Evolutionary conservation across 371 early-diverging fungal genomes (phyloP), one percentile per base, ranked within the genome.

Genomic region (Circinella minor): DNA sequence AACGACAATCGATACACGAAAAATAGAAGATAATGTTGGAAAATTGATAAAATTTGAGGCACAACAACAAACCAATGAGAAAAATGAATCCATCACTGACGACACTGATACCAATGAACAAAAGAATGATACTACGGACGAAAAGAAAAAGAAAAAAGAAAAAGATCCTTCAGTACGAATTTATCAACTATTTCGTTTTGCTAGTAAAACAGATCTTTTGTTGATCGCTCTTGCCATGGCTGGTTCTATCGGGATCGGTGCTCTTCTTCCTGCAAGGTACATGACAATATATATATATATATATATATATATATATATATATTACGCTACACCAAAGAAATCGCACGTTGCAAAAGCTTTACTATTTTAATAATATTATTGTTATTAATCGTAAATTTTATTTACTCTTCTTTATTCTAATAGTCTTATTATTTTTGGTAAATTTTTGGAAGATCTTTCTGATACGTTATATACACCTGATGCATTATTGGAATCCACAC

Each of bases 181-280:
- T 49, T 39, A 80, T 11, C 71, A 82, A 74, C 86, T 94, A 36
- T 93, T 88, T 71, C 87, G 91, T 51, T 94, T 89, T 69, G 91
- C 94, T 3, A 86, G 86, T 14, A 51, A 76, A 1, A 63, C 64
- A 5, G 96, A 96, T 79, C 72, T 72, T 60, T 8, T 83, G 9
- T 79, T 91, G 55, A 85, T 94, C 63, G 18, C 51, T n/a, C 38
- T 73, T 34, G 75, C 77, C 13, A 48, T 64, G 13, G 34, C 71
- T 13, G 66, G 67, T 11, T 74, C 79, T 3, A 67, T 72, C n/a
- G 79, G 71, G 4, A 66, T 71, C n/a, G 80, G 77, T 48, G 71
- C 68, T 47, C n/a, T 77, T 2, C 70, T 67, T 37, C 79, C 79
- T 27, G 70, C 67, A 1, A 63, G 57, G 57, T 57, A 57, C 27